Base-by-base conservation (phyloP, 2,329 filamentous ascomycete genomes). In the Parastagonospora avenae region DNA sequence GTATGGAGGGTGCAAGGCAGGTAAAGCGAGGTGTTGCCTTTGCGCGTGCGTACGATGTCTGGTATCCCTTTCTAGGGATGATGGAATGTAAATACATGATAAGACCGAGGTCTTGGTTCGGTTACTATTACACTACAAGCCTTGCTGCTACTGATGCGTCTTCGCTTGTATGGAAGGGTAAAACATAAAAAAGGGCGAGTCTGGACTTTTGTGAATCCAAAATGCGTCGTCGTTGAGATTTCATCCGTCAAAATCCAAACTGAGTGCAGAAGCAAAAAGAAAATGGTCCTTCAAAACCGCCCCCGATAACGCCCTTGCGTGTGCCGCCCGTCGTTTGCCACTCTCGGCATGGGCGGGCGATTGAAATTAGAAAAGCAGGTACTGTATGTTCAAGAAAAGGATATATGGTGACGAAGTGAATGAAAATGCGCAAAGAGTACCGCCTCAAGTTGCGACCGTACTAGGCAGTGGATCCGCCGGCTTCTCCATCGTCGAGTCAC, bases 401-500 rank as follows among this genome's bases (percentile, higher is more conserved):
- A 44, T 16, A 44, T 29, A 33, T 44, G 16, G 31, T 29, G 24
- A 12, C 12, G 11, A 19, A 15, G 30, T 12, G 15, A 44, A 10
- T n/a, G 9, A 4, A 7, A 24, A 16, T n/a, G 16, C 15, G 32
- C 16, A 12, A 10, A 29, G 12, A 14, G 9, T 14, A 16, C 27
- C 28, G 8, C 8, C 10, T 46, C 16, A 55, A 38, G 33, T 45
- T 10, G 54, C 12, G 8, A 28, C 46, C 12, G 45, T 44, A 11
- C 46, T 50, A 4, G 52, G 44, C 11, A 51, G 44, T 28, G 47
- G 10, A n/a, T 31, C 19, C 19, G 19, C 38, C 14, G 47, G 42
- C 37, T 55, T 47, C 7, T 54, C 54, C 3, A 14, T 42, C 11
- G 43, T 33, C 9, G 43, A 47, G 15, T 56, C 57, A 10, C 55